Conservation (phyloP, 1,284 basidiomycete genomes). For the Flammula alnicola region DNA sequence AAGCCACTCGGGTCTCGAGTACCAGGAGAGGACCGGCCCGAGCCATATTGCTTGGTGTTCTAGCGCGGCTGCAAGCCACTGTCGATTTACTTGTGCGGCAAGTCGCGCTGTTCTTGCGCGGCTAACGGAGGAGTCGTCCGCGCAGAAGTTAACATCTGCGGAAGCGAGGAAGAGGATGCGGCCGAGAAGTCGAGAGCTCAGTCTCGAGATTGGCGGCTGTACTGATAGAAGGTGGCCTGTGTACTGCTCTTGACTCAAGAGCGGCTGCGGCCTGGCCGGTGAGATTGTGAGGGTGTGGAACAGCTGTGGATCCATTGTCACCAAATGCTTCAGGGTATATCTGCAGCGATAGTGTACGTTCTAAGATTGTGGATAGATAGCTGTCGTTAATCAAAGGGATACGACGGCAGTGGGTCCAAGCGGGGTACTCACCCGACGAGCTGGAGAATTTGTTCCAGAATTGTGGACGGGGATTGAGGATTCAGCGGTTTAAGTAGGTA, state of each 20-base stretch:
- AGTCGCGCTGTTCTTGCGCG: conserved; percentile 13
- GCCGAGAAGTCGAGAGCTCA: conserved; percentile 8
- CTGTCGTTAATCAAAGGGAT: too few relatives aligned
- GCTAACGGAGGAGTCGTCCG: conserved; percentile 1
- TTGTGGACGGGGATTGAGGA: too few relatives aligned
- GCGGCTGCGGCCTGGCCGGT: neutral
- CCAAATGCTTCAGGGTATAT: too few relatives aligned
- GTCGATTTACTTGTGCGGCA: conserved; percentile 21
- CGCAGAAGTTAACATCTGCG: conserved; percentile 7
- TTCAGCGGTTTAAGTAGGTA: too few relatives aligned
- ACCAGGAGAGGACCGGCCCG: conserved; percentile 24
- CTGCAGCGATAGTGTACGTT: too few relatives aligned
- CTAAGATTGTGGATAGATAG: too few relatives aligned
- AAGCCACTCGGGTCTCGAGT: conserved; percentile 19
- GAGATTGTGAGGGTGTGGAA: neutral
- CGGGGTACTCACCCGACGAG: too few relatives aligned
- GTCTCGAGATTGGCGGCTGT: neutral
- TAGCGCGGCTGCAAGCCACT: conserved; percentile 21
- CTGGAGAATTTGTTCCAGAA: too few relatives aligned
- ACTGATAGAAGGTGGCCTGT: too few relatives aligned
- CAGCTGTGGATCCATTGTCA: too few relatives aligned
- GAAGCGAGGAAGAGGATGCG: conserved; percentile 21
- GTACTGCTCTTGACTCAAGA: too few relatives aligned
- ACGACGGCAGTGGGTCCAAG: too few relatives aligned
- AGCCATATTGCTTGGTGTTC: conserved; percentile 19